Evolutionary conservation across 1,284 basidiomycete species (phyloP).

Genomic region (Microbotryum saponariae): DNA sequence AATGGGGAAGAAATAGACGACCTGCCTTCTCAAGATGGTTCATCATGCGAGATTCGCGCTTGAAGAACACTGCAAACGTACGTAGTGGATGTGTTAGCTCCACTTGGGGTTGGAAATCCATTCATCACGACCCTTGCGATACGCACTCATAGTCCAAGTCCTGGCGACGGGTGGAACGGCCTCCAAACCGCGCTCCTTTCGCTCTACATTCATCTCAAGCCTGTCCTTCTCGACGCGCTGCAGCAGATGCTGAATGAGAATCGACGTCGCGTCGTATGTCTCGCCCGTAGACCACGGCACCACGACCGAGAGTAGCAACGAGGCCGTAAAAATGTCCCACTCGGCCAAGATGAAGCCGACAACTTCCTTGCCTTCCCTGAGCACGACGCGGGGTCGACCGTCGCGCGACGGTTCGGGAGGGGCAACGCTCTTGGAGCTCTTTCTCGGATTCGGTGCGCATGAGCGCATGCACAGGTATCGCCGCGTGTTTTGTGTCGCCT

Average conservation of each 20-base stretch:
- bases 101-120: too few species aligned
- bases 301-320: conserved; percentile 16
- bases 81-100: background rate
- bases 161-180: conserved; percentile 4
- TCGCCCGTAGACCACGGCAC: conserved; percentile 26
- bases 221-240: conserved; percentile 15
- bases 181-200: background rate
- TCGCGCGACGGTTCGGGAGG: background rate
- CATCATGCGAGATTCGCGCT: conserved; percentile 22
- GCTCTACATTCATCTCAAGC: conserved; percentile 3
- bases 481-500: conserved; percentile 1
- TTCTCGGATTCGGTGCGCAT: conserved; percentile 24
- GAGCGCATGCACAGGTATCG: conserved; percentile 21
- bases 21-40: conserved; percentile 8
- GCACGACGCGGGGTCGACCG: conserved; percentile 1
- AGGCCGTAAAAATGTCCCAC: conserved; percentile 10
- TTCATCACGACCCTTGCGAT: too few species aligned
- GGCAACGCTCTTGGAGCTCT: background rate
- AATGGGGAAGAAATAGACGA: too few species aligned
- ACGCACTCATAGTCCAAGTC: conserved; percentile 27
- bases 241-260: conserved; percentile 16
- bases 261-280: conserved; percentile 19
- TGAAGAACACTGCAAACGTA: conserved; percentile 26
- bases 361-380: conserved; percentile 16
- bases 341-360: conserved; percentile 26